Evolutionary conservation across 2,329 filamentous ascomycete species (phyloP), one percentile per base, ranked within the genome.

Genomic region (Hypoxylon sp.): DNA sequence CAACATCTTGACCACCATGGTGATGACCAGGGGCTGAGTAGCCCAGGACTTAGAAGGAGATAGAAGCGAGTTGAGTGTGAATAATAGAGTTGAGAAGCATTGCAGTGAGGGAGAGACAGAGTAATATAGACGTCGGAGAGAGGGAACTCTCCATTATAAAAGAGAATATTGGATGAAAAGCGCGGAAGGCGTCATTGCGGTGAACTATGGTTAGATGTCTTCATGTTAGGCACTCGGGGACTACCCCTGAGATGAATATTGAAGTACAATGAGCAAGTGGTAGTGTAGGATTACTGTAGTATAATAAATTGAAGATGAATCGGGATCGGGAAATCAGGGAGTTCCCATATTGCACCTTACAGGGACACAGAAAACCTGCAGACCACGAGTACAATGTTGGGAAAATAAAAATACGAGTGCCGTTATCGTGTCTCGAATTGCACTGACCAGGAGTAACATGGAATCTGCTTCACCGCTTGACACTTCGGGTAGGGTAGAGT

Each of bases 1-100:
- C 68, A 82, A 77, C 79, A 81, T 80, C 65, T 73, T 79, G 73
- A 73, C 53, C 32, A 70, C 64, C 73, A 76, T 75, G 36, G 25
- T 61, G 59, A 57, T 65, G 46, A 52, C 17, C 28, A 36, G 17
- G 49, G 48, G 46, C 14, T 32, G 17, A 36, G 62, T 45, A 32
- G 56, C 50, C 53, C 49, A 9, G 32, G 43, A 58, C 32, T 59
- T 50, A 45, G 21, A 34, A 17, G 32, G 19, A 2, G 23, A 32
- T 62, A 28, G 17, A 55, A 21, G 52, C 32, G 23, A 10, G 19
- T 48, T 56, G 34, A 57, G 36, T 46, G 32, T 51, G 41, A 23
- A 48, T 19, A 28, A 32, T 14, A 58, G 49, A 38, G 11, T 49
- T 17, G 28, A 56, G 23, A 41, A 17, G 19, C 46, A 66, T 41